Percentiles rank a stretch among this genome's conserved stretches.
Conservation (phyloP, 805 yeast species). For the Saccharomycopsis synnaedendra region DNA sequence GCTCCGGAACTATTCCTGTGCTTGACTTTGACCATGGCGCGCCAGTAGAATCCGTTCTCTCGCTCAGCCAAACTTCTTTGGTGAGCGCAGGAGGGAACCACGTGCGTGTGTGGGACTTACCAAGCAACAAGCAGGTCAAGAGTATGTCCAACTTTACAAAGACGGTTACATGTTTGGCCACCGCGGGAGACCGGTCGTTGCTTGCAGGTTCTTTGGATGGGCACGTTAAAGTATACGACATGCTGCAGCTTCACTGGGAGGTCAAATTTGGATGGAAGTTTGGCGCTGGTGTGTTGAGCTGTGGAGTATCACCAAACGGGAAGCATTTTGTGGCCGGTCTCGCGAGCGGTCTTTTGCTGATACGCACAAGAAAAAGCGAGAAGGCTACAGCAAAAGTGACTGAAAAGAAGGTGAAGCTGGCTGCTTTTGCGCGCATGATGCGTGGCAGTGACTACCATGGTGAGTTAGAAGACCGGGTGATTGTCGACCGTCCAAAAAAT, state of each 20-base stretch:
- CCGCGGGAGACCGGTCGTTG: conserved; percentile 66
- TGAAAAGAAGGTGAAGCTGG: conserved; percentile 31
- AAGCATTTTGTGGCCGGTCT: conserved; percentile 90
- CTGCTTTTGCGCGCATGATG: conserved; percentile 69
- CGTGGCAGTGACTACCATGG: conserved; percentile 89
- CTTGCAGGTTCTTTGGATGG: conserved; percentile 95
- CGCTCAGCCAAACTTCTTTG: conserved; percentile 63
- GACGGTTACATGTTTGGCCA: conserved; percentile 76
- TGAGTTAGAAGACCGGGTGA: conserved; percentile 67
- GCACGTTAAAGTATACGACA: conserved; percentile 90
- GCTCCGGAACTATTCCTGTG: conserved; percentile 38
- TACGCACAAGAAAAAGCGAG: conserved; percentile 75
- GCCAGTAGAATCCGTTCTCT: conserved; percentile 79
- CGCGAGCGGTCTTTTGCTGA: conserved; percentile 77
- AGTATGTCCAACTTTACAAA: conserved; percentile 84
- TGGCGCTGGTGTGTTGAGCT: conserved; percentile 82
- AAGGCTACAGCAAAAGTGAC: conserved; percentile 34
- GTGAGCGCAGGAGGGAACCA: conserved; percentile 74
- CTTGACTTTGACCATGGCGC: conserved; percentile 57
- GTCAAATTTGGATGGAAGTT: conserved; percentile 97
- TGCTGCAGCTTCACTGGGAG: conserved; percentile 59
- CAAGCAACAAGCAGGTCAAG: conserved; percentile 51
- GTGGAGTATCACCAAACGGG: conserved; percentile 79
- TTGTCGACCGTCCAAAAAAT: conserved; percentile 41
- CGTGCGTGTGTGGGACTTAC: conserved; percentile 85